Evolutionary conservation across 805 yeast species (phyloP).

Genomic region (Cyberlindnera americana): DNA sequence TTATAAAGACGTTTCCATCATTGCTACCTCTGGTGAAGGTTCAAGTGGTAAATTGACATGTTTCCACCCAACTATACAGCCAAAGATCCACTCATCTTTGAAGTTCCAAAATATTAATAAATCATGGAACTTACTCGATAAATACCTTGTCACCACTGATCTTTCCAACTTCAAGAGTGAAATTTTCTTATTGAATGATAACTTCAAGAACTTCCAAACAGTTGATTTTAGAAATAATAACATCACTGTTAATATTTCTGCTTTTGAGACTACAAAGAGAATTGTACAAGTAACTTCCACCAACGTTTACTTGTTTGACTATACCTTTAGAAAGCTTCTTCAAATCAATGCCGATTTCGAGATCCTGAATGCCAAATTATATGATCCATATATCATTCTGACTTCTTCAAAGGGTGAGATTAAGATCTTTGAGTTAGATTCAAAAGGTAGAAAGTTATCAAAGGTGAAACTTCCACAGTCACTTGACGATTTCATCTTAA

Average conservation of each 20-base stretch:
- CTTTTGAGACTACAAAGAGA: slow-evolving; percentile 49
- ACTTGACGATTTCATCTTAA: slow-evolving; percentile 49
- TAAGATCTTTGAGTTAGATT: slow-evolving; percentile 47
- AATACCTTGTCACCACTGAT: slow-evolving; percentile 70
- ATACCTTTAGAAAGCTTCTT: slow-evolving; percentile 51
- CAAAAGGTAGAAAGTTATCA: slow-evolving; percentile 32
- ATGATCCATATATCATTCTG: slow-evolving; percentile 60
- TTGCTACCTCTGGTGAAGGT: slow-evolving; percentile 67
- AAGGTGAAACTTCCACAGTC: slow-evolving; percentile 35
- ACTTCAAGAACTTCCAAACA: slow-evolving; percentile 57
- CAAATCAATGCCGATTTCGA: slow-evolving; percentile 55
- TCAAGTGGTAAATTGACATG: slow-evolving; percentile 52
- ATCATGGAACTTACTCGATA: slow-evolving; percentile 68
- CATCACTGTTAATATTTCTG: slow-evolving; percentile 64
- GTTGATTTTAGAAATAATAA: slow-evolving; percentile 62
- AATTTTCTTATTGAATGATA: slow-evolving; percentile 58
- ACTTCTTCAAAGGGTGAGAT: slow-evolving; percentile 71
- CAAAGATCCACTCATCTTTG: slow-evolving; percentile 61
- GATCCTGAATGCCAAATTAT: slow-evolving; percentile 58
- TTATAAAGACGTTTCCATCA: slow-evolving; percentile 58
- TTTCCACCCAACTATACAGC: slow-evolving; percentile 66
- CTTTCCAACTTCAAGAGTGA: slow-evolving; percentile 60
- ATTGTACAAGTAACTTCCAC: slow-evolving; percentile 74
- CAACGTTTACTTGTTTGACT: slow-evolving; percentile 59
- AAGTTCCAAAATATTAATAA: slow-evolving; percentile 69